These are phyloP conservation scores for Protoeuglena noctilucae DNA, from an alignment of 139 green algal species.

Conservation along the genomic window DNA sequence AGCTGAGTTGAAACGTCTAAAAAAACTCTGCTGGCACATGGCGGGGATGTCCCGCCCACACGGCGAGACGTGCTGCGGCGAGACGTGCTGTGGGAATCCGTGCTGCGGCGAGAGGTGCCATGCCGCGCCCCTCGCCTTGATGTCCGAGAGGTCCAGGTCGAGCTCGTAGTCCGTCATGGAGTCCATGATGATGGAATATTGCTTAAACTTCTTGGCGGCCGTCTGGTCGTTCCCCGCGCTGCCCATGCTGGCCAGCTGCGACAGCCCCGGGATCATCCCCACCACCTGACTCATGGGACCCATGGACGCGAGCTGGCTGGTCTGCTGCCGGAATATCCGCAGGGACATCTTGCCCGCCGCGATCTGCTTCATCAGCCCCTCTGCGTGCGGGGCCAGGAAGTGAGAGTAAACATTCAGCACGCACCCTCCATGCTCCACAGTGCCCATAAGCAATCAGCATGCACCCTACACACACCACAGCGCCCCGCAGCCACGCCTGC, in stretches of 20 bases:
- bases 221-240: conserved; percentile 2
- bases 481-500: no score
- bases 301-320: conserved; percentile 88
- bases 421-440: no score
- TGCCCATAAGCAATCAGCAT: no score
- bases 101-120: no score
- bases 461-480: no score
- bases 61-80: no score
- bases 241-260: conserved; percentile 51
- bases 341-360: conserved; percentile 79
- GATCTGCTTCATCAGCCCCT: conserved; percentile 82
- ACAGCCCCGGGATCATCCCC: conserved; percentile 93
- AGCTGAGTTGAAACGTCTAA: neutral
- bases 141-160: conserved; percentile 37
- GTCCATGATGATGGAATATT: conserved; percentile 96
- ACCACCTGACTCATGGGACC: conserved; percentile 86
- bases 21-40: neutral
- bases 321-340: conserved; percentile 91
- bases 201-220: conserved; percentile 43
- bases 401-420: no score
- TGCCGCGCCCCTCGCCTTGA: no score
- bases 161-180: conserved; percentile 84
- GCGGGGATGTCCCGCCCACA: no score
- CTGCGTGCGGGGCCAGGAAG: conserved; percentile 20
- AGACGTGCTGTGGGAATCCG: no score